These are phyloP conservation scores for Chlamydomonas reinhardtii DNA, from an alignment of 163 green algal species.

Conservation along the genomic window DNA sequence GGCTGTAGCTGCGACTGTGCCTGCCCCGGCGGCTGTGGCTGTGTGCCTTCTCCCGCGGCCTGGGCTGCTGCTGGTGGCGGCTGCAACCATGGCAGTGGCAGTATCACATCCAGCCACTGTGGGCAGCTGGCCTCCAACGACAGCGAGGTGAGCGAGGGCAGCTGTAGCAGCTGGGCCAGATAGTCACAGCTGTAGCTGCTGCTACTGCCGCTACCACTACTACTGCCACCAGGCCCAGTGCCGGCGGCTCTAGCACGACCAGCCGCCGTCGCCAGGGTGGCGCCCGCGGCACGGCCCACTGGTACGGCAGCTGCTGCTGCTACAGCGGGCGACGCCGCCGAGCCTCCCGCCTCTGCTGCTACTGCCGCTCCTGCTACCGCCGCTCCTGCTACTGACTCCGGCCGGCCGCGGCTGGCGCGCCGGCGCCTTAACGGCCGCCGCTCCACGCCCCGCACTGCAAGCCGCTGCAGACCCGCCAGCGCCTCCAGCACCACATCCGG, in stretches of 20 bases:
- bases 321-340: too few species aligned
- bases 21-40: neutral
- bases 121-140: neutral
- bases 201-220: too few species aligned
- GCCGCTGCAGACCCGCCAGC: conserved; percentile 1
- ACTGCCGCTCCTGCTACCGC: too few species aligned
- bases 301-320: too few species aligned
- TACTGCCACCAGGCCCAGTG: too few species aligned
- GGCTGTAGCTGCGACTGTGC: neutral
- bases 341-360: too few species aligned
- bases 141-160: neutral
- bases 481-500: neutral
- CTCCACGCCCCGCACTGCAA: neutral
- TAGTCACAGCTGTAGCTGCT: neutral
- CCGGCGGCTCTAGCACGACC: too few species aligned
- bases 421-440: neutral
- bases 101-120: conserved; percentile 3
- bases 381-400: too few species aligned
- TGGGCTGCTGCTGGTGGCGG: neutral
- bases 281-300: too few species aligned
- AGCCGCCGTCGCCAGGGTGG: too few species aligned
- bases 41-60: neutral
- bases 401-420: too few species aligned
- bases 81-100: neutral
- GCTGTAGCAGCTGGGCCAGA: conserved; percentile 5